phyloP scores from a whole-genome alignment of 31 red algal genomes.

The Odonthalia washingtoniensis region DNA sequence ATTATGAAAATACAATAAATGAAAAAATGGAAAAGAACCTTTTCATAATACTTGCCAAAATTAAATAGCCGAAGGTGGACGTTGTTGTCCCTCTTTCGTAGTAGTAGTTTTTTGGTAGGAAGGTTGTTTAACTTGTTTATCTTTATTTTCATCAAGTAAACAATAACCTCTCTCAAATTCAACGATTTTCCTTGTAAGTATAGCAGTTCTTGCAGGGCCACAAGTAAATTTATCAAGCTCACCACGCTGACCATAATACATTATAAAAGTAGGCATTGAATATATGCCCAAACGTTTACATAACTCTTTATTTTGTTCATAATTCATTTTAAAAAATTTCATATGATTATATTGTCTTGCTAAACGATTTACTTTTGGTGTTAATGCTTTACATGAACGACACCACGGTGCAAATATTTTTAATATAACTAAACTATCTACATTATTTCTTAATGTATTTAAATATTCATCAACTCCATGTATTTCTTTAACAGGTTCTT shows the following conservation, averaged over 20 bases:
- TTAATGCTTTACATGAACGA: slow-evolving; percentile 57
- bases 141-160: not conserved
- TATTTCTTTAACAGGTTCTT: slow-evolving; percentile 36
- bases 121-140: too few species aligned
- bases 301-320: slow-evolving; percentile 59
- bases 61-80: too few species aligned
- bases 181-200: slow-evolving; percentile 47
- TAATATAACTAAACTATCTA: slow-evolving; percentile 51
- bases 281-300: slow-evolving; percentile 51
- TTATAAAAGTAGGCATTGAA: slow-evolving; percentile 66
- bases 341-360: slow-evolving; percentile 60
- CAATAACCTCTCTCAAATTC: slow-evolving; percentile 42
- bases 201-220: slow-evolving; percentile 41
- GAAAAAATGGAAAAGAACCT: too few species aligned
- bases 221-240: slow-evolving; percentile 60
- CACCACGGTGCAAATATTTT: slow-evolving; percentile 81
- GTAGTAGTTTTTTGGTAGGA: too few species aligned
- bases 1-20: too few species aligned
- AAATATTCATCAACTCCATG: slow-evolving; percentile 49
- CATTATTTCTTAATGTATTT: not conserved
- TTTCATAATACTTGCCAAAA: too few species aligned
- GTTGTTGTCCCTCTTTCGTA: too few species aligned
- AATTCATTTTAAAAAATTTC: slow-evolving; percentile 69
- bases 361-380: slow-evolving; percentile 53
- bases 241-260: slow-evolving; percentile 58